A percentile compares a stretch with the other conserved stretches of the same genome.
Conservation (phyloP, 2,329 filamentous ascomycete genomes). For the Dactylellina haptotyla region DNA sequence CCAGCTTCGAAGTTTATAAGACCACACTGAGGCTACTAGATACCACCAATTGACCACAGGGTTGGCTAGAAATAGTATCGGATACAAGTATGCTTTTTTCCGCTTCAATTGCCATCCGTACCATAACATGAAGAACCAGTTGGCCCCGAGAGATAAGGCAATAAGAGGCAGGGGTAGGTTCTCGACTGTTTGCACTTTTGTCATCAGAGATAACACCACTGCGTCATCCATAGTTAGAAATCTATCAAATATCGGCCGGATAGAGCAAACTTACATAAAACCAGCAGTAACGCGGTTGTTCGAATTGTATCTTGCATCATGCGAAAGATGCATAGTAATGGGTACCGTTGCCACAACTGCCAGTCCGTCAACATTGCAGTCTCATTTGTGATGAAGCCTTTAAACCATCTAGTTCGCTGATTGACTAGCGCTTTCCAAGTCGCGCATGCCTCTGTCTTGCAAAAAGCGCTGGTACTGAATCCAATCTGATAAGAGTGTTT, state of each 20-base stretch:
- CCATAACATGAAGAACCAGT: conserved; percentile 96
- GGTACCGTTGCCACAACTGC: conserved; percentile 89
- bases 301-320: conserved; percentile 97
- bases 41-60: conserved; percentile 99
- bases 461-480: conserved; percentile 97
- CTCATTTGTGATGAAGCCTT: conserved; percentile 97
- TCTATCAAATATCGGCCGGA: background rate
- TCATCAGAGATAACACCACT: conserved; percentile 85
- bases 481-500: conserved; percentile 94
- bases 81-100: conserved; percentile 95
- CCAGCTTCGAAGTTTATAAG: conserved; percentile 79
- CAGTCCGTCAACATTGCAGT: conserved; percentile 97
- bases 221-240: conserved; percentile 71
- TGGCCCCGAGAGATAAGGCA: conserved; percentile 87
- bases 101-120: conserved; percentile 86
- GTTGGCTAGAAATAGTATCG: conserved; percentile 92
- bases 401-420: conserved; percentile 94
- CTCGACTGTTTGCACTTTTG: conserved; percentile 79
- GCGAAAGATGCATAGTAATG: conserved; percentile 82
- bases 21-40: conserved; percentile 71
- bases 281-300: conserved; percentile 87
- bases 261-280: conserved; percentile 14
- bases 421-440: conserved; percentile 86
- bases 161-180: conserved; percentile 94
- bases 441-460: conserved; percentile 88